Conservation (phyloP, 139 green algal species). For the Raphidocelis subcapitata region DNA sequence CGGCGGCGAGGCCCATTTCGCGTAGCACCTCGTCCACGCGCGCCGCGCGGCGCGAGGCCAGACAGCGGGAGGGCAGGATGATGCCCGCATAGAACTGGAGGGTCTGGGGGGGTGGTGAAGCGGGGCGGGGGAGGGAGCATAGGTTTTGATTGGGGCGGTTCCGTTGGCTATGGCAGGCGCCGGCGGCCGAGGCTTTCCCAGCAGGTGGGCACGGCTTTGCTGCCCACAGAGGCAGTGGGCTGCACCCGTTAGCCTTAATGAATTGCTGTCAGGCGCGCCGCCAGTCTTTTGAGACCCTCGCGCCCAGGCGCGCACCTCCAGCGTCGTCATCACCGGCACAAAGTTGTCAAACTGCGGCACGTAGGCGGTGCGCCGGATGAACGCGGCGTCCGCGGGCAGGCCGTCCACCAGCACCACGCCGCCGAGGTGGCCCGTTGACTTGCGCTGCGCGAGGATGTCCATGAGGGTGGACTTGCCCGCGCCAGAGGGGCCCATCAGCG, state of each 20-base stretch:
- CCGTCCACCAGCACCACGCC: conserved; percentile 5
- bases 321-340: conserved; percentile 16
- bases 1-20: not conserved
- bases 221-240: no score
- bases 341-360: conserved; percentile 29
- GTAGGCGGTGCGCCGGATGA: conserved; percentile 2
- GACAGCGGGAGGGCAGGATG: not conserved
- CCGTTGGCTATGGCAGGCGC: no score
- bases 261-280: no score
- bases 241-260: no score
- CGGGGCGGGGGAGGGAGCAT: no score
- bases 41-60: no score
- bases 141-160: no score
- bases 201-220: no score
- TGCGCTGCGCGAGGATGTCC: conserved; percentile 34
- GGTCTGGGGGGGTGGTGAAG: not conserved
- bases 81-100: conserved; percentile 27
- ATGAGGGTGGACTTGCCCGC: conserved; percentile 38
- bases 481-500: conserved; percentile 20
- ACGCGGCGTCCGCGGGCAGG: not conserved
- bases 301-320: no score
- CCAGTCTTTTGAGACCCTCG: no score
- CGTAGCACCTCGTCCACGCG: conserved; percentile 5
- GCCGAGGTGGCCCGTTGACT: conserved; percentile 2
- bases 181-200: no score